Base-by-base conservation (phyloP, 2,329 filamentous ascomycete genomes). In the Dothistroma pini region DNA sequence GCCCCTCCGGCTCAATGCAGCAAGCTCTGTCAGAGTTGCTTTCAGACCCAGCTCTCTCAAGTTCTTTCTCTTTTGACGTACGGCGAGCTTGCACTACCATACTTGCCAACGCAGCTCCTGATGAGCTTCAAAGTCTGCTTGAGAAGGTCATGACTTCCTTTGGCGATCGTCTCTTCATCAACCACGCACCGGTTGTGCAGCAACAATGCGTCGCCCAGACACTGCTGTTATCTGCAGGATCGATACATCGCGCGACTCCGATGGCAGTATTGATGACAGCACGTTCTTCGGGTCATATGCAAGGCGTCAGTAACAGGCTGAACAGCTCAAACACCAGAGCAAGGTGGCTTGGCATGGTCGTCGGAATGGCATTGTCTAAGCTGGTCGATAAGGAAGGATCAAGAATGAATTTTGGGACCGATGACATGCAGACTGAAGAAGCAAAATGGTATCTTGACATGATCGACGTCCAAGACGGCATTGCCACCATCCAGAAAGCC, bases 161-260 rank as follows among this genome's bases (percentile, higher is more conserved):
- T 74, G 90, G 91, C 0, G 93, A 97, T 69, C 86, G 89, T 54
- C 79, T 97, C 11, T 96, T 92, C 70, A 91, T 97, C 68, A 89
- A 86, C 60, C 92, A 97, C 75, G 85, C 89, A 0, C 88, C 93
- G 5, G 84, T 89, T n/a, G 72, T 95, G 44, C 89, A 93, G 70
- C 95, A 99, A 81, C 91, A 97, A 83, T 91, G 87, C 29, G 89
- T 93, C 71, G 84, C 90, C 1, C 91, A 97, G 75, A 82, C 89
- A 7, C 77, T 97, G 2, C 84, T 96, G 0, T 80, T 97, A 2
- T 81, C 85, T 51, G 88, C 90, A 12, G 91, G 92, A 10, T 92
- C 91, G 70, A 79, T 96, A 0, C 82, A 89, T 63, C 84, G 89
- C 51, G 76, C 82, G 16, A 80, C 86, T 2, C 85, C 88, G 0